Evolutionary conservation across 2,329 filamentous ascomycete species (phyloP).

Genomic region (Venturia asperata): DNA sequence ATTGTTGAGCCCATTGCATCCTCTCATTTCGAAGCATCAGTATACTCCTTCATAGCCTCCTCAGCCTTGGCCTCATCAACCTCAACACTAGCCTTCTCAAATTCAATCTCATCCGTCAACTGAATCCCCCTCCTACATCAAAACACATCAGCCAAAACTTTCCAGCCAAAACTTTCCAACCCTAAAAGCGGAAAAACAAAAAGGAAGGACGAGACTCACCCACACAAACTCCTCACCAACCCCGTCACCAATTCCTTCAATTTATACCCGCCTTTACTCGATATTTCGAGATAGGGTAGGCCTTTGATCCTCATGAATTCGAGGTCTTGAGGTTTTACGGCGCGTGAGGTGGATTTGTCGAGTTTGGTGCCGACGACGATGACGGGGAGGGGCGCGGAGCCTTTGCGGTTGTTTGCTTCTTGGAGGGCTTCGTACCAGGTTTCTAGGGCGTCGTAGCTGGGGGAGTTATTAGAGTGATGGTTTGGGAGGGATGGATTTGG

Average conservation of each 20-base stretch:
- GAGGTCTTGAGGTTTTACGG: conserved; percentile 2
- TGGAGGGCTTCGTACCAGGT: conserved; percentile 9
- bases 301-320: conserved; percentile 4
- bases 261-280: conserved; percentile 3
- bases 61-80: conserved; percentile 1
- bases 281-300: conserved; percentile 12
- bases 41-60: conserved; percentile 15
- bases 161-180: no score
- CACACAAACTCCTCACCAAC: not conserved
- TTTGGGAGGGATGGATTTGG: no score
- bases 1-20: no score
- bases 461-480: no score
- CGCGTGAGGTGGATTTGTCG: not conserved
- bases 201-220: not conserved
- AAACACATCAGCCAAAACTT: not conserved
- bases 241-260: conserved; percentile 1
- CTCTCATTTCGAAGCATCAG: not conserved
- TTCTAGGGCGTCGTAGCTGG: conserved; percentile 13
- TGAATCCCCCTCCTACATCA: conserved; percentile 1
- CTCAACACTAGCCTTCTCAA: conserved; percentile 8
- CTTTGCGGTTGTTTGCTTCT: conserved; percentile 13
- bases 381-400: conserved; percentile 3
- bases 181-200: not conserved
- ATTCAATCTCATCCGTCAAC: conserved; percentile 14
- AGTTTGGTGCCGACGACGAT: conserved; percentile 10